phyloP scores from a whole-genome alignment of 768 basidiomycete species.

The Tulasnella sp. region DNA sequence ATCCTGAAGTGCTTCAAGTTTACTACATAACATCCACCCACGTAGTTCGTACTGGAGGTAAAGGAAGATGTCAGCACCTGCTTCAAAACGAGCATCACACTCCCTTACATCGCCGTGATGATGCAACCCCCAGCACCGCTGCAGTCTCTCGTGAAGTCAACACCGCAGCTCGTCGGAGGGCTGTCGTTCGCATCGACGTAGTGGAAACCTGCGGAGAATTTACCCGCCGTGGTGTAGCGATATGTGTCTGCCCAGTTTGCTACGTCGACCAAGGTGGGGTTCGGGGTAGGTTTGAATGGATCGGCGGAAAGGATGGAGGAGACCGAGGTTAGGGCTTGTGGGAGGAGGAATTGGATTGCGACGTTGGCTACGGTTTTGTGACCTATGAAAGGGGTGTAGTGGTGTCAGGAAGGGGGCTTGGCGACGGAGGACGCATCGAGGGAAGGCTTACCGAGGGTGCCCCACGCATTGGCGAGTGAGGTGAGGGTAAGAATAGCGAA shows the following conservation, averaged over 20 bases:
- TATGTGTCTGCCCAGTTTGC: conserved; percentile 22
- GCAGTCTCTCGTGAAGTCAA: conserved; percentile 15
- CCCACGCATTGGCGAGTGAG: not conserved
- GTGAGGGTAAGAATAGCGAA: not conserved
- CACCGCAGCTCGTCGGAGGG: conserved; percentile 15
- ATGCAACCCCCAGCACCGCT: conserved; percentile 7
- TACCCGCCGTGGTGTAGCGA: conserved; percentile 14
- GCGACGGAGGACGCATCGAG: not conserved
- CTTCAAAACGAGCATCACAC: not conserved
- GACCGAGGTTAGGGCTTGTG: not conserved
- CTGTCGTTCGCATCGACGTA: conserved; percentile 24
- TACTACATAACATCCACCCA: not conserved
- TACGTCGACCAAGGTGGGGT: not conserved
- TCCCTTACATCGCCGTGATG: conserved; percentile 21
- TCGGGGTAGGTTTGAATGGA: not conserved
- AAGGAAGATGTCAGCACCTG: not conserved
- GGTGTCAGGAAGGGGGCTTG: too few relatives aligned
- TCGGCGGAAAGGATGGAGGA: not conserved
- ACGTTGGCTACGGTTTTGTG: conserved; percentile 15
- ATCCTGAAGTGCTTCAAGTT: too few relatives aligned
- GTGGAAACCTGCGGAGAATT: conserved; percentile 11
- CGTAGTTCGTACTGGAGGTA: conserved; percentile 18
- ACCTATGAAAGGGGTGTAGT: not conserved
- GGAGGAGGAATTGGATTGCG: conserved; percentile 7
- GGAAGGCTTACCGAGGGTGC: not conserved